Percentiles rank a stretch among this genome's conserved stretches.
phyloP scores from a whole-genome alignment of 2,329 filamentous ascomycete species.

The Xylaria multiplex region DNA sequence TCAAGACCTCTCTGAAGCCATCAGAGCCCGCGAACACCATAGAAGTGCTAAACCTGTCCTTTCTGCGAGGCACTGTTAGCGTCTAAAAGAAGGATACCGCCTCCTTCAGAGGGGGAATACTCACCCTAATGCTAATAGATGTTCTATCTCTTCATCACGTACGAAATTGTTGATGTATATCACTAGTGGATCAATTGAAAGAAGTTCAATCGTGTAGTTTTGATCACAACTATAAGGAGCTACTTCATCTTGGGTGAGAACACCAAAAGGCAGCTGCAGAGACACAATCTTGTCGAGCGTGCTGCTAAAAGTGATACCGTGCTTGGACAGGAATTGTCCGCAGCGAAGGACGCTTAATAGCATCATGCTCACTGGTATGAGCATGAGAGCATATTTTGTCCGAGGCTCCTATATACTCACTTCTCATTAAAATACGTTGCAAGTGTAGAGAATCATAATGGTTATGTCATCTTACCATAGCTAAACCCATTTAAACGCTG shows the following conservation, averaged over 20 bases:
- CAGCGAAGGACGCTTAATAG: slow-evolving; percentile 20
- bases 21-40: slow-evolving; percentile 6
- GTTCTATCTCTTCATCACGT: slow-evolving; percentile 25
- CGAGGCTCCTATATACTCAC: slow-evolving; percentile 11
- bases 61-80: slow-evolving; percentile 12
- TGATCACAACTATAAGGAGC: slow-evolving; percentile 17
- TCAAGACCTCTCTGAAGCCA: slow-evolving; percentile 7
- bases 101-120: background rate
- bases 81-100: background rate
- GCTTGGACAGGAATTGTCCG: slow-evolving; percentile 16
- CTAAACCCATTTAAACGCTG: background rate
- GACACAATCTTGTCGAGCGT: background rate
- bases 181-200: slow-evolving; percentile 30
- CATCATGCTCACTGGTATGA: slow-evolving; percentile 25
- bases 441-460: background rate
- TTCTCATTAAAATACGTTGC: background rate
- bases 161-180: slow-evolving; percentile 32
- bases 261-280: background rate
- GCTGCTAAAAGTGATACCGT: slow-evolving; percentile 7
- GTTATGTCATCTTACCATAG: background rate
- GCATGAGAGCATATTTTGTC: slow-evolving; percentile 16
- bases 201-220: slow-evolving; percentile 26
- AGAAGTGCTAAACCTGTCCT: slow-evolving; percentile 15
- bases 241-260: background rate
- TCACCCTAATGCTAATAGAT: slow-evolving; percentile 26